Conservation (phyloP, 2,329 filamentous ascomycete genomes). For the Anthostomella pinea region DNA sequence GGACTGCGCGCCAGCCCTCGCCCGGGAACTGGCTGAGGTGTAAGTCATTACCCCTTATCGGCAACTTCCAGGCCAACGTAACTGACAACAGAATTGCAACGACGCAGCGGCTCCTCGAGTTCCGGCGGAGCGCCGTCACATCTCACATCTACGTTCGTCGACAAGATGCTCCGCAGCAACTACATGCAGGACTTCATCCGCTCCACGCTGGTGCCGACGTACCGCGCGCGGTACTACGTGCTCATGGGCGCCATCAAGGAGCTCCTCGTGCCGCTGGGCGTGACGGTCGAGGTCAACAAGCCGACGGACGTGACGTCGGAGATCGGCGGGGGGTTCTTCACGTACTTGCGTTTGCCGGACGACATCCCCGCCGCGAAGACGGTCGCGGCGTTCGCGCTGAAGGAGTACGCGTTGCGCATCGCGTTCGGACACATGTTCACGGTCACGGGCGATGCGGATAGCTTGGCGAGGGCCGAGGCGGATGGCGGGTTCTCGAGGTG, state of each 20-base stretch:
- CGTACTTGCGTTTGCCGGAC: constrained; percentile 57
- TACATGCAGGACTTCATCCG: constrained; percentile 53
- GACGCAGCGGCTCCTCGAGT: constrained; percentile 21
- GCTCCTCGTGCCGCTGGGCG: constrained; percentile 20
- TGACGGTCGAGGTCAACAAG: constrained; percentile 12
- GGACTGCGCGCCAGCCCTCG: constrained; percentile 45
- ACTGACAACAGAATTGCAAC: not conserved
- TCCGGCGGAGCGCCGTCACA: constrained; percentile 31
- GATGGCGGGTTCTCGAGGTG: constrained; percentile 43
- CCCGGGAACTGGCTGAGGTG: constrained; percentile 57
- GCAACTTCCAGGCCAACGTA: not conserved
- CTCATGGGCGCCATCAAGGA: constrained; percentile 21
- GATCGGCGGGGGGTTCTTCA: constrained; percentile 60
- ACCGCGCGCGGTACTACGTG: constrained; percentile 35
- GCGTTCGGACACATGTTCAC: constrained; percentile 57
- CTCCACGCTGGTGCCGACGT: constrained; percentile 52
- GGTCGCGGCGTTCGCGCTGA: constrained; percentile 43
- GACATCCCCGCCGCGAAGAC: constrained; percentile 35
- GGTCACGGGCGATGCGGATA: constrained; percentile 33
- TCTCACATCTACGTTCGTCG: constrained; percentile 31
- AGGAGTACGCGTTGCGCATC: constrained; percentile 53
- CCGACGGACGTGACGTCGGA: constrained; percentile 1
- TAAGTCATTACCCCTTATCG: no score
- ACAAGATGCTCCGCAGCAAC: constrained; percentile 50
- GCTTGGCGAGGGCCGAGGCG: constrained; percentile 26